Conservation (phyloP, 495 filamentous ascomycete genomes). For the Aspergillus carlsbadensis region DNA sequence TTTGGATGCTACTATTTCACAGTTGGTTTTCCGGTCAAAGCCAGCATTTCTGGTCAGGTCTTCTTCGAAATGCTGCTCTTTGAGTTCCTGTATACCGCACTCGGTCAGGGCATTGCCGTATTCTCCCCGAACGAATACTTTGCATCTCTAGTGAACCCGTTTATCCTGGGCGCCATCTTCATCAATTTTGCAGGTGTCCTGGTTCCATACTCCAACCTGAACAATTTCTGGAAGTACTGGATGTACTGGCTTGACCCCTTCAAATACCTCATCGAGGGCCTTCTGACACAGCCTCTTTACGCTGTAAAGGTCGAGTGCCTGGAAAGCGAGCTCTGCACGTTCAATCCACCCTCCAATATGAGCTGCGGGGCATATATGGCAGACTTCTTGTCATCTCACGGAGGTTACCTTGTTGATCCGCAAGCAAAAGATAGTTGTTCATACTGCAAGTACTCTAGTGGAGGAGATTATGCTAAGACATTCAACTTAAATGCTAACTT, state of each 20-base stretch:
- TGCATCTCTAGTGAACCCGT: slow-evolving; percentile 52
- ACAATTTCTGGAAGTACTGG: slow-evolving; percentile 60
- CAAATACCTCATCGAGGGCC: slow-evolving; percentile 51
- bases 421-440: slow-evolving; percentile 52
- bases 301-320: slow-evolving; percentile 56
- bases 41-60: slow-evolving; percentile 44
- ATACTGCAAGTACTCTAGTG: slow-evolving; percentile 53
- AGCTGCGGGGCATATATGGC: slow-evolving; percentile 57
- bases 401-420: slow-evolving; percentile 54
- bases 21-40: slow-evolving; percentile 43
- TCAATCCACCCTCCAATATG: slow-evolving; percentile 48
- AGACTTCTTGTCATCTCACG: slow-evolving; percentile 41
- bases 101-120: slow-evolving; percentile 49
- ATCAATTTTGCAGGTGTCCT: slow-evolving; percentile 57
- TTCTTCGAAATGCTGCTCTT: slow-evolving; percentile 48
- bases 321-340: slow-evolving; percentile 53
- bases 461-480: slow-evolving; percentile 34
- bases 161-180: slow-evolving; percentile 49
- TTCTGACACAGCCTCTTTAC: slow-evolving; percentile 42
- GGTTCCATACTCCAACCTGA: slow-evolving; percentile 50
- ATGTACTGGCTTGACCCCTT: slow-evolving; percentile 58
- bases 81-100: slow-evolving; percentile 44
- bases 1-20: slow-evolving; percentile 62
- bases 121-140: slow-evolving; percentile 56
- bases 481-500: no score